A percentile compares a stretch with the other conserved stretches of the same genome.
Conservation (phyloP, 2,329 filamentous ascomycete species). For the Lasiodiplodia theobromae region DNA sequence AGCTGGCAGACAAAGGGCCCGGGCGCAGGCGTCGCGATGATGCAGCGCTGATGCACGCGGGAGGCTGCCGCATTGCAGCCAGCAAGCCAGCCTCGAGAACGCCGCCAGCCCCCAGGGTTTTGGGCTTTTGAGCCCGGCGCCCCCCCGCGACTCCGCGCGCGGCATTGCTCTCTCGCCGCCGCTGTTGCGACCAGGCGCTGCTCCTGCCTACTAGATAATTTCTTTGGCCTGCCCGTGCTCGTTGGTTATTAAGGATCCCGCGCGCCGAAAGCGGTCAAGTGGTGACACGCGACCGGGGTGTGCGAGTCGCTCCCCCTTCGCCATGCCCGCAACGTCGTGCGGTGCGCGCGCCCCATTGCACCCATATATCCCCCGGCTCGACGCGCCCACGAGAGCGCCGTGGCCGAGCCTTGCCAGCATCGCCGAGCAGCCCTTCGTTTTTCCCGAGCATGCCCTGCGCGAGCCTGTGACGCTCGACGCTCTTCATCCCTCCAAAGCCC, state of each 20-base stretch:
- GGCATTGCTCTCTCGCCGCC: neutral
- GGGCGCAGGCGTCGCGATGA: slow-evolving; percentile 14
- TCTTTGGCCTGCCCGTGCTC: slow-evolving; percentile 26
- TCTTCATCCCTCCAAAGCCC: slow-evolving; percentile 30
- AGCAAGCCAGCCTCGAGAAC: slow-evolving; percentile 11
- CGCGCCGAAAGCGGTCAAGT: slow-evolving; percentile 28
- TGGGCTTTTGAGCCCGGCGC: neutral
- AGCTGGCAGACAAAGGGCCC: slow-evolving; percentile 4
- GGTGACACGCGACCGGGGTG: slow-evolving; percentile 28
- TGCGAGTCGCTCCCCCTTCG: slow-evolving; percentile 26
- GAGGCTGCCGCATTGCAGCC: slow-evolving; percentile 11
- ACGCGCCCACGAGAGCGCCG: slow-evolving; percentile 37
- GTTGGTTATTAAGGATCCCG: slow-evolving; percentile 30
- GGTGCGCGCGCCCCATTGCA: slow-evolving; percentile 17
- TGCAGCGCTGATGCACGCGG: slow-evolving; percentile 22
- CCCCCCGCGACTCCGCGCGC: neutral
- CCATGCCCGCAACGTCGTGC: slow-evolving; percentile 31
- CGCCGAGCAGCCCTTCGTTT: slow-evolving; percentile 36
- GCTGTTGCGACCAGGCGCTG: slow-evolving; percentile 6
- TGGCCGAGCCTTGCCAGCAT: slow-evolving; percentile 43
- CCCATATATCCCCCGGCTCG: slow-evolving; percentile 32
- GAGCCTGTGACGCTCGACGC: slow-evolving; percentile 41
- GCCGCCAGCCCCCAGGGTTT: slow-evolving; percentile 25
- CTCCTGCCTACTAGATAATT: slow-evolving; percentile 20
- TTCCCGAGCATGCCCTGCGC: slow-evolving; percentile 41